Conservation (phyloP, 2,329 filamentous ascomycete species). For the Paecilomyces niveus region DNA sequence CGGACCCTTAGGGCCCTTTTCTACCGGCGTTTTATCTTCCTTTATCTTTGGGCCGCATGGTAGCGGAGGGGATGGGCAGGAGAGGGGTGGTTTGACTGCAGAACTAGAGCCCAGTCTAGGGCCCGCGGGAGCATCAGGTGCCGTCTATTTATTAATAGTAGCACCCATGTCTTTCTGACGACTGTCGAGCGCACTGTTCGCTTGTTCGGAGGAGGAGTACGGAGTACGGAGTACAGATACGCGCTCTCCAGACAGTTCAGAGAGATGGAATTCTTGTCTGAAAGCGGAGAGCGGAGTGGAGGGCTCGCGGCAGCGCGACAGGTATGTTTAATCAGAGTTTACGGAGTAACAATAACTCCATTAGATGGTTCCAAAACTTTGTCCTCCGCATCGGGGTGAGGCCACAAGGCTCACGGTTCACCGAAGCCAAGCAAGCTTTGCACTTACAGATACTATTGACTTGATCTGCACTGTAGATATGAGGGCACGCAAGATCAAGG, state of each 20-base stretch:
- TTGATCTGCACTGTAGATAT: neutral
- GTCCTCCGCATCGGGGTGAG: too few relatives aligned
- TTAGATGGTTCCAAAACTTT: neutral
- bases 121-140: neutral
- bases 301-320: neutral
- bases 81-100: neutral
- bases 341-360: too few relatives aligned
- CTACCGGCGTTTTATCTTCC: neutral
- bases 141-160: neutral
- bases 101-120: neutral
- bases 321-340: neutral
- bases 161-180: neutral
- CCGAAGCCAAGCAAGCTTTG: neutral
- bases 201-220: neutral
- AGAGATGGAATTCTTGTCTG: neutral
- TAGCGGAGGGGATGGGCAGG: neutral
- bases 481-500: neutral
- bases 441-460: neutral
- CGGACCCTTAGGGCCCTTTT: neutral
- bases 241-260: too few relatives aligned
- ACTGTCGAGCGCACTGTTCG: neutral
- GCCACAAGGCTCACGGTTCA: neutral
- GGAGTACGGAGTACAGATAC: too few relatives aligned
- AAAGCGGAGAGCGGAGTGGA: neutral
- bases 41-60: neutral